Evolutionary conservation across 805 yeast species (phyloP).

Genomic region (Lipomyces orientalis): DNA sequence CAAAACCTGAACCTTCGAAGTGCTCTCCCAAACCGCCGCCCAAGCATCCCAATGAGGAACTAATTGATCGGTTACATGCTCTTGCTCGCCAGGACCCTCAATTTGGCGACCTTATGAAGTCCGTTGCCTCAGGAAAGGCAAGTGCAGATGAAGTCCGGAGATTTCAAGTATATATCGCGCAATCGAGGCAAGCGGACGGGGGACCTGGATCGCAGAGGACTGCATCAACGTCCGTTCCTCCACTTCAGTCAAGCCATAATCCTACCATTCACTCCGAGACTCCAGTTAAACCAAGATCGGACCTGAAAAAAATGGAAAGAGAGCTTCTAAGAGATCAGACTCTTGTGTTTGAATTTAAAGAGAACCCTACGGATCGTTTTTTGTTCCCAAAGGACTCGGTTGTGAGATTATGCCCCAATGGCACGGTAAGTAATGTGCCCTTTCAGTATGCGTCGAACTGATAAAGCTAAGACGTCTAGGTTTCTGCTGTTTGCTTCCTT

Average conservation of each 20-base stretch:
- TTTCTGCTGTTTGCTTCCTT: slow-evolving; percentile 9
- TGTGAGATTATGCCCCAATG: slow-evolving; percentile 57
- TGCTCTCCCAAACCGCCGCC: slow-evolving; percentile 10
- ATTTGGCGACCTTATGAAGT: slow-evolving; percentile 74
- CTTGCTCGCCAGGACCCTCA: slow-evolving; percentile 77
- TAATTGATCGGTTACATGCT: slow-evolving; percentile 83
- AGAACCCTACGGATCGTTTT: slow-evolving; percentile 75
- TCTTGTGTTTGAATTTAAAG: slow-evolving; percentile 82
- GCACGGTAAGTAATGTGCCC: slow-evolving; percentile 27
- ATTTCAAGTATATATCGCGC: slow-evolving; percentile 79
- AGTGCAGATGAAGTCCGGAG: slow-evolving; percentile 69
- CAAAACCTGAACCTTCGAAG: background rate
- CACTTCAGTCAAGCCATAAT: background rate
- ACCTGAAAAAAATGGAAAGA: slow-evolving; percentile 26
- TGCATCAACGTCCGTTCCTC: slow-evolving; percentile 3
- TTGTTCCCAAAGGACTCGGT: slow-evolving; percentile 77
- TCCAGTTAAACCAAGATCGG: slow-evolving; percentile 9
- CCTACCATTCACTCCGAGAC: background rate
- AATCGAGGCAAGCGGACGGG: slow-evolving; percentile 37
- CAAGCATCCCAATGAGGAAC: slow-evolving; percentile 42
- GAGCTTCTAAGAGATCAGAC: slow-evolving; percentile 46
- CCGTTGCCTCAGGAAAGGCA: slow-evolving; percentile 85
- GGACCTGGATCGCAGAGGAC: background rate
- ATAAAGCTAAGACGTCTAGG: slow-evolving; percentile 37
- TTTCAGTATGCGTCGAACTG: slow-evolving; percentile 41